Evolutionary conservation across 305 asterid species (phyloP).

Genomic region (Fraxinus latifolia): DNA sequence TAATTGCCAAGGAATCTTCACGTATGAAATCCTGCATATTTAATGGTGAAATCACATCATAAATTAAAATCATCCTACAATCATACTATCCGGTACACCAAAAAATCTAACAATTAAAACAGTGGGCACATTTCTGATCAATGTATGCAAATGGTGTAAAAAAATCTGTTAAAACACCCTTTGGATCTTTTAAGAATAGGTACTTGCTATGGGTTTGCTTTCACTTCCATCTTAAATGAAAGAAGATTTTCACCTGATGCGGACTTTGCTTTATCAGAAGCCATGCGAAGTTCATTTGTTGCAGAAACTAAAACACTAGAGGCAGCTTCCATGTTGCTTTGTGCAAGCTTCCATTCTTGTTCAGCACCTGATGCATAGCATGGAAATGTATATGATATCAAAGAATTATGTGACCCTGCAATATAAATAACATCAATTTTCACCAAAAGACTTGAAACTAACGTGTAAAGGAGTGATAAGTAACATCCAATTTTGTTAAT

Average conservation of each 20-base stretch:
- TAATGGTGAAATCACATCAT: neutral
- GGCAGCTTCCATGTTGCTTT: constrained; percentile 91
- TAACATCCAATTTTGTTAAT: constrained; percentile 64
- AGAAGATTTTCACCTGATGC: constrained; percentile 70
- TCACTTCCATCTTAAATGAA: constrained; percentile 18
- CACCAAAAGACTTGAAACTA: constrained; percentile 36
- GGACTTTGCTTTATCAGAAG: constrained; percentile 72
- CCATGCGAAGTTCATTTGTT: constrained; percentile 73
- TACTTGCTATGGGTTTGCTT: constrained; percentile 17
- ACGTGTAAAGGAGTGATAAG: constrained; percentile 85
- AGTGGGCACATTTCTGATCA: constrained; percentile 8
- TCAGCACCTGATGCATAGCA: constrained; percentile 72
- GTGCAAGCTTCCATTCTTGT: constrained; percentile 91
- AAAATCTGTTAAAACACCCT: constrained; percentile 11
- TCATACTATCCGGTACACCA: constrained; percentile 14
- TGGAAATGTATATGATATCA: constrained; percentile 24
- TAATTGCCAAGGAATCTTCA: neutral
- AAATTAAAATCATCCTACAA: constrained; percentile 8
- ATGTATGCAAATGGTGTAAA: constrained; percentile 14
- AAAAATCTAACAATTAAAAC: constrained; percentile 4
- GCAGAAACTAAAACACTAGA: constrained; percentile 78
- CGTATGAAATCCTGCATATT: neutral
- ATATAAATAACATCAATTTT: constrained; percentile 15
- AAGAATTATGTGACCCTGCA: constrained; percentile 25
- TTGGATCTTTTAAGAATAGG: constrained; percentile 16